These are phyloP conservation scores for Naganishia vaughanmartiniae DNA, from an alignment of 768 basidiomycete genomes.

Conservation along the genomic window DNA sequence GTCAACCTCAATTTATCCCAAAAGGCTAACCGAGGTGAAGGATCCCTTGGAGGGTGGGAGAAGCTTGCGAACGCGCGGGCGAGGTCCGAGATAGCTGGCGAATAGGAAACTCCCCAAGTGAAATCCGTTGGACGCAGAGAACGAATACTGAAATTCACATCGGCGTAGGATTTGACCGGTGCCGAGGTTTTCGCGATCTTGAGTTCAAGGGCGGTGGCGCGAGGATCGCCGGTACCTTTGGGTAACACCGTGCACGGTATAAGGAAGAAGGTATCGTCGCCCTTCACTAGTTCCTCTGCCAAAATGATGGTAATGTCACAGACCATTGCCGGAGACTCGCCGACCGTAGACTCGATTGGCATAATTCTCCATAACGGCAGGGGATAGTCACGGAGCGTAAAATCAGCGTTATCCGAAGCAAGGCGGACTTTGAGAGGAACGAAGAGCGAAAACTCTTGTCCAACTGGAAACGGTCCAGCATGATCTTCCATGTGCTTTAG, in stretches of 20 bases:
- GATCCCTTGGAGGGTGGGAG: conserved; percentile 71
- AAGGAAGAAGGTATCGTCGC: conserved; percentile 65
- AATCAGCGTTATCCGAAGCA: conserved; percentile 61
- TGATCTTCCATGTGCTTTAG: conserved; percentile 59
- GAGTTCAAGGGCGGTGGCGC: conserved; percentile 61
- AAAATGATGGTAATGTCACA: conserved; percentile 65
- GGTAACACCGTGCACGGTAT: conserved; percentile 66
- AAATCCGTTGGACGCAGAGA: conserved; percentile 68
- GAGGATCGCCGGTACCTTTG: conserved; percentile 59
- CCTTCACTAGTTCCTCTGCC: conserved; percentile 77
- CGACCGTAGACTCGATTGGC: conserved; percentile 35
- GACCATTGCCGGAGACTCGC: conserved; percentile 46
- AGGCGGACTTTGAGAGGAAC: conserved; percentile 77
- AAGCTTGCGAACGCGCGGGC: conserved; percentile 78
- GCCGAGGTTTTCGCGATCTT: conserved; percentile 84
- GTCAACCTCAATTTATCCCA: conserved; percentile 83
- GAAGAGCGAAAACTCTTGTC: conserved; percentile 73
- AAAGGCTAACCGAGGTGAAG: conserved; percentile 79
- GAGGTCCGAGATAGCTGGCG: conserved; percentile 80
- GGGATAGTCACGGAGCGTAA: conserved; percentile 81
- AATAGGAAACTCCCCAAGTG: conserved; percentile 85
- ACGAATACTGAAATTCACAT: conserved; percentile 67
- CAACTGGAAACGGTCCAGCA: conserved; percentile 66
- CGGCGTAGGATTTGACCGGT: conserved; percentile 89
- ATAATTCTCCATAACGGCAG: conserved; percentile 78